Percentiles rank a stretch among this genome's conserved stretches.
phyloP scores from a whole-genome alignment of 2,329 filamentous ascomycete genomes.

The Verticillium klebahnii region DNA sequence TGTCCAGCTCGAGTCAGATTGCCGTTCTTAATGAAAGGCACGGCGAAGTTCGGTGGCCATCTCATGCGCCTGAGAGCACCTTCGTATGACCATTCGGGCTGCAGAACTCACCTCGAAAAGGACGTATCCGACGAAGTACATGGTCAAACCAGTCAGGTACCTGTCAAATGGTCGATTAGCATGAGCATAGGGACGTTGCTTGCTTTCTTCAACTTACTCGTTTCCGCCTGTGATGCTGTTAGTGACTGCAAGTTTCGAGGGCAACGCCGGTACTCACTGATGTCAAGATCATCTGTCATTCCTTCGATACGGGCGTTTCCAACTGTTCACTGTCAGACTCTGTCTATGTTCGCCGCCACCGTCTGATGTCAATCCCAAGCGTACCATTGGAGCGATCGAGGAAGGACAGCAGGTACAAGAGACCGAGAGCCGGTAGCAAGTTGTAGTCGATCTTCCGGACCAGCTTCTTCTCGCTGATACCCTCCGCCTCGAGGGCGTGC shows the following conservation, averaged over 20 bases:
- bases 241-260: slow-evolving; percentile 15
- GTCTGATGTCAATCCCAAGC: slow-evolving; percentile 12
- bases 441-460: slow-evolving; percentile 51
- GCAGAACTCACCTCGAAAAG: slow-evolving; percentile 42
- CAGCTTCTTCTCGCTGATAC: slow-evolving; percentile 49
- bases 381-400: slow-evolving; percentile 54
- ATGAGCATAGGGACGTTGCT: background rate
- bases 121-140: slow-evolving; percentile 62
- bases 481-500: background rate
- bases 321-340: slow-evolving; percentile 29
- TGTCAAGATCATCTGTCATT: slow-evolving; percentile 44
- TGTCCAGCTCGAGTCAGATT: slow-evolving; percentile 15
- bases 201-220: slow-evolving; percentile 31
- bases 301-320: slow-evolving; percentile 56
- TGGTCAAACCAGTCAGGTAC: slow-evolving; percentile 56
- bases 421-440: slow-evolving; percentile 48
- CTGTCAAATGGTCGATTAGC: background rate
- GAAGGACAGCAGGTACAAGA: slow-evolving; percentile 53
- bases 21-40: no score
- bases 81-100: no score
- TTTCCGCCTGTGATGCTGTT: slow-evolving; percentile 40
- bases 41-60: no score
- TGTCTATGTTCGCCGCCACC: background rate
- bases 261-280: slow-evolving; percentile 40
- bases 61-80: no score